Conservation (phyloP, 2,329 filamentous ascomycete genomes). For the Alternaria novae-zelandiae region DNA sequence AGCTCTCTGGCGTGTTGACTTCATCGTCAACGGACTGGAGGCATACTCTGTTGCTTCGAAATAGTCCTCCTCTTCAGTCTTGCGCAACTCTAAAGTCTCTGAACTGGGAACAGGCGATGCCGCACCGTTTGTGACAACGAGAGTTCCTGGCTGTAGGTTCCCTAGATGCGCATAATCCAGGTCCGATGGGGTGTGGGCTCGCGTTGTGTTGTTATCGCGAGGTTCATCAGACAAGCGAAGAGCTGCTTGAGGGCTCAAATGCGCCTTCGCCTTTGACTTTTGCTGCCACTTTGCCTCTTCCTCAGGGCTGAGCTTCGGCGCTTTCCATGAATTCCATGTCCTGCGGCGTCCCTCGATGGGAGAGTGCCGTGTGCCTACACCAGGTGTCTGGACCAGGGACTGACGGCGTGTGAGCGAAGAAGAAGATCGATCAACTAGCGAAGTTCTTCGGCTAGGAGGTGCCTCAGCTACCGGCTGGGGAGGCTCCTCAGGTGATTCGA, state of each 20-base stretch:
- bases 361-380: conserved; percentile 45
- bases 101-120: conserved; percentile 54
- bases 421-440: conserved; percentile 29
- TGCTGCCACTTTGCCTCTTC: conserved; percentile 42
- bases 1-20: conserved; percentile 22
- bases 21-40: conserved; percentile 30
- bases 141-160: conserved; percentile 50
- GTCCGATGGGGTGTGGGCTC: conserved; percentile 51
- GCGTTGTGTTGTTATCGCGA: conserved; percentile 24
- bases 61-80: conserved; percentile 34
- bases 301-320: conserved; percentile 29
- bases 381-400: conserved; percentile 50
- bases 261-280: conserved; percentile 21
- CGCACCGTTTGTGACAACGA: conserved; percentile 56
- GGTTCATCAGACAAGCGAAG: conserved; percentile 31
- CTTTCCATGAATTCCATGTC: conserved; percentile 43
- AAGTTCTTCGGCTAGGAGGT: conserved; percentile 27
- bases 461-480: conserved; percentile 16
- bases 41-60: conserved; percentile 30
- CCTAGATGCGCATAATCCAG: conserved; percentile 52
- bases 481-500: conserved; percentile 28
- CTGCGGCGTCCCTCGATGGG: conserved; percentile 42
- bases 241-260: conserved; percentile 27
- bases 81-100: conserved; percentile 13
- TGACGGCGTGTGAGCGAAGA: conserved; percentile 46